Evolutionary conservation across 116 monocot species (phyloP).

Genomic region (Trichopus zeylanicus): DNA sequence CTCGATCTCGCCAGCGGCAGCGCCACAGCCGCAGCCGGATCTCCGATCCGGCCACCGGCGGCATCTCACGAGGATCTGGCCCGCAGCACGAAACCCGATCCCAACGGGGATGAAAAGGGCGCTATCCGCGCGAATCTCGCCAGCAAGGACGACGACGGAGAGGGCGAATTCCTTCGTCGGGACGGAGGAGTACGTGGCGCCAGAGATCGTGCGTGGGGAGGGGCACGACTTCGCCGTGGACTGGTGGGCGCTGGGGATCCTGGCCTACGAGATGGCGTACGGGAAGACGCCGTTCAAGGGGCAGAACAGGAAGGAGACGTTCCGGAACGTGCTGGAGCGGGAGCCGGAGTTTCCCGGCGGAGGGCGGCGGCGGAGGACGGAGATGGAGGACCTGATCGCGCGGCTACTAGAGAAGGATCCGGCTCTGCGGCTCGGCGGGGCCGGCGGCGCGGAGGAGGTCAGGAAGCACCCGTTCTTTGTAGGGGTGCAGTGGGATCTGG

Average conservation of each 20-base stretch:
- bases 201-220: constrained; percentile 80
- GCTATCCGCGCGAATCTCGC: constrained; percentile 50
- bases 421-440: constrained; percentile 36
- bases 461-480: constrained; percentile 67
- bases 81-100: neutral
- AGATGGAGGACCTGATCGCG: constrained; percentile 53
- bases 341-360: constrained; percentile 54
- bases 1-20: neutral
- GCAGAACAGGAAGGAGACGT: constrained; percentile 73
- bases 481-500: constrained; percentile 72
- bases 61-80: constrained; percentile 25
- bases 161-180: constrained; percentile 77
- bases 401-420: constrained; percentile 73
- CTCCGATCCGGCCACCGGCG: constrained; percentile 5
- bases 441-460: constrained; percentile 65
- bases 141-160: constrained; percentile 28
- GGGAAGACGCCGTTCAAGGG: constrained; percentile 86
- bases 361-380: constrained; percentile 24
- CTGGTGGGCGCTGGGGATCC: constrained; percentile 94
- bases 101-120: constrained; percentile 25
- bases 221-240: constrained; percentile 93
- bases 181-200: constrained; percentile 94
- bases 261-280: constrained; percentile 85
- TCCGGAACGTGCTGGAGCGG: constrained; percentile 59
- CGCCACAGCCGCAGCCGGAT: neutral